These are phyloP conservation scores for Aegilops longissima DNA, from an alignment of 176 grass and related monocot species.

Conservation along the genomic window DNA sequence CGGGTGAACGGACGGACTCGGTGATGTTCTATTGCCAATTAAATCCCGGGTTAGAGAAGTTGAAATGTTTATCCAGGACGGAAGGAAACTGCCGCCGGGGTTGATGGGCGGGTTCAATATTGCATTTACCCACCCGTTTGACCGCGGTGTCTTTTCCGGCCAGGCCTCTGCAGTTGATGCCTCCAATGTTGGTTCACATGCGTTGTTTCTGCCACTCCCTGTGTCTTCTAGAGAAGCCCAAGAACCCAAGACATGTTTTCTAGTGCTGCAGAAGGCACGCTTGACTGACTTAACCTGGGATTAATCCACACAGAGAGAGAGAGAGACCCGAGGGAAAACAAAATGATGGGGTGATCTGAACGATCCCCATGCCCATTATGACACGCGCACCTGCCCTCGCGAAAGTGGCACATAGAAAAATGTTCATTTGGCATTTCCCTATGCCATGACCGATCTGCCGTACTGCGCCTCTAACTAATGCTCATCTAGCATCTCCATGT, in stretches of 20 bases:
- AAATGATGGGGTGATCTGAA: neutral
- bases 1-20: too few relatives aligned
- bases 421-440: conserved; percentile 11
- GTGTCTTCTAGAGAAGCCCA: neutral
- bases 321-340: neutral
- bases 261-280: neutral
- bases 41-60: neutral
- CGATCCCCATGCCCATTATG: conserved; percentile 18
- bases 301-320: neutral
- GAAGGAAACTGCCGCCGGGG: neutral
- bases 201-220: neutral
- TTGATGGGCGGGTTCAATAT: neutral
- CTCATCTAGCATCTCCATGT: neutral
- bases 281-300: neutral
- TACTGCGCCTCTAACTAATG: neutral
- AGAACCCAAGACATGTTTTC: neutral
- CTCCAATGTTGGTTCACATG: neutral
- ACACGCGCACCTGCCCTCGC: neutral
- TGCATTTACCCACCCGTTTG: neutral
- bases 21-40: neutral
- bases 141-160: neutral
- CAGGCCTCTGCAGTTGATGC: neutral
- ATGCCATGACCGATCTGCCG: neutral
- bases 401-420: neutral
- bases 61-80: conserved; percentile 15